phyloP scores from a whole-genome alignment of 2,329 filamentous ascomycete genomes.

The Botryotinia narcissicola region DNA sequence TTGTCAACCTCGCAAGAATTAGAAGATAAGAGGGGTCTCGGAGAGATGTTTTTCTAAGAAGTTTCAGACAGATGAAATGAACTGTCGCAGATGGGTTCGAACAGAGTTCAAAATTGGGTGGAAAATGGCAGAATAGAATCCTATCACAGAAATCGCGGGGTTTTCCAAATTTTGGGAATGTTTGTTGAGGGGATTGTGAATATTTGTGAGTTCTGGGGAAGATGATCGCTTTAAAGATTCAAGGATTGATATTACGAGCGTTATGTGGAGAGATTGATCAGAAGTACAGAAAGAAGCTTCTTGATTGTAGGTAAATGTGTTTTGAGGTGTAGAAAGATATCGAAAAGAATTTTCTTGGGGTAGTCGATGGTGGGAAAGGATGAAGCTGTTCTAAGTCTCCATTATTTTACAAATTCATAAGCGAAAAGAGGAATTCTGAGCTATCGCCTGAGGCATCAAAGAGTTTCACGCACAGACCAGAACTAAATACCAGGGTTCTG shows the following conservation, averaged over 20 bases:
- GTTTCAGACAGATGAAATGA: conserved; percentile 12
- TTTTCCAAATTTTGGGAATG: conserved; percentile 23
- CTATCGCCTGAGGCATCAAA: background rate
- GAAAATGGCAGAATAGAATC: conserved; percentile 27
- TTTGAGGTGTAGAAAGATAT: conserved; percentile 5
- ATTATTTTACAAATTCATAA: conserved; percentile 18
- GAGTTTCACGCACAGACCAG: background rate
- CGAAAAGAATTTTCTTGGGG: conserved; percentile 15
- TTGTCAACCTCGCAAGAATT: conserved; percentile 30
- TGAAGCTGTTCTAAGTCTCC: conserved; percentile 14
- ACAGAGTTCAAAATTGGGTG: background rate
- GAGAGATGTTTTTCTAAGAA: background rate
- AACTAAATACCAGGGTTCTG: background rate
- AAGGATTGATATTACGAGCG: conserved; percentile 11
- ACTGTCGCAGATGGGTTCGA: conserved; percentile 24
- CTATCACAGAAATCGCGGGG: conserved; percentile 37
- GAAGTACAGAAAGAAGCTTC: conserved; percentile 24
- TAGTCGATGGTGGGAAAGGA: background rate
- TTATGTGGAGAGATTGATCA: conserved; percentile 23
- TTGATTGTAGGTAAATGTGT: background rate
- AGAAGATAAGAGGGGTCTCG: conserved; percentile 20
- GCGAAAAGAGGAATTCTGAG: background rate
- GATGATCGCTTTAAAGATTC: conserved; percentile 1
- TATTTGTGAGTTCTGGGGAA: conserved; percentile 5
- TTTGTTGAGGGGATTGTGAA: background rate